Evolutionary conservation across 768 basidiomycete genomes (phyloP), one percentile per base, ranked within the genome.

Genomic region (Plicaturopsis crispa): DNA sequence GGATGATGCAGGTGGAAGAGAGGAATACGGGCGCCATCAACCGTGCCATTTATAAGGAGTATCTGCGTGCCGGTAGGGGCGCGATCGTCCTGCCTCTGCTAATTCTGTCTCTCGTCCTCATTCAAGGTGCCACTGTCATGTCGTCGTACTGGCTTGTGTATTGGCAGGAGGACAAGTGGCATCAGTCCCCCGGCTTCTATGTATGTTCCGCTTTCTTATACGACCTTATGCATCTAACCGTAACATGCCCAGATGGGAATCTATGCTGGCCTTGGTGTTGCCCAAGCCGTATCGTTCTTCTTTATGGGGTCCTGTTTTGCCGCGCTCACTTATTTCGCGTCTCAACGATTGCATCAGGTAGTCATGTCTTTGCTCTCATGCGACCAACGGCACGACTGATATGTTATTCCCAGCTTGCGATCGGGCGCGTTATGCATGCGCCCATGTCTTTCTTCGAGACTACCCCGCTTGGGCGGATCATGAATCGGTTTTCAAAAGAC

Each of bases 371-470:
- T 33, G 12, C 3, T 21, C 20, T 18, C 24, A 10, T 24, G 5
- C 10, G 13, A 3, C 2, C 28, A 14, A 33, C 19, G 16, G n/a
- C 31, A 24, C 33, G 5, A 16, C 8, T 12, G 6, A 20, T 40
- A 32, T n/a, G n/a, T 30, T n/a, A 33, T 35, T 33, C n/a, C 30
- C 46, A 81, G 78, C 61, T 59, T 43, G 78, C 85, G 4, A 73
- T 86, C 39, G 59, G 65, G 6, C 74, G 80, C 16, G 73, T 91
- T 34, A 74, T 93, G 72, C 75, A 80, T 53, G 86, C 88, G 1
- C 89, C 89, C 0, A 90, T 88, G 81, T 78, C 77, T 5, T 92
- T 90, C 64, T 93, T 90, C 52, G 91, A 93, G 52, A 90, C 81
- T 2, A 87, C 84, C 4, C 87, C 86, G 5, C 68, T 87, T 16